Evolutionary conservation across 2,329 filamentous ascomycete genomes (phyloP).

Genomic region (Fusarium hostae): DNA sequence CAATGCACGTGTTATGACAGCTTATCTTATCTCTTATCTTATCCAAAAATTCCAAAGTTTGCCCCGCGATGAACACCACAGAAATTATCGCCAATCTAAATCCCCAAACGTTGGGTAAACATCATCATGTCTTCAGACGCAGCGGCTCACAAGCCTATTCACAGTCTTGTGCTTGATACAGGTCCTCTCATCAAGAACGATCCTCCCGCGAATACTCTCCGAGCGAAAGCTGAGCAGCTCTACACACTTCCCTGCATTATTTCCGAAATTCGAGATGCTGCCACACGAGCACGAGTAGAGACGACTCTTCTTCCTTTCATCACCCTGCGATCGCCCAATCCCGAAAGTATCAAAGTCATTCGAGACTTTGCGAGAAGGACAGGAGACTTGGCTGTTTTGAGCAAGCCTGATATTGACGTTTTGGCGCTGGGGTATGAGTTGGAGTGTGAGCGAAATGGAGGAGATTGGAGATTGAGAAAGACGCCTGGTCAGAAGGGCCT

Average conservation of each 20-base stretch:
- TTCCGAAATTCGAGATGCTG: constrained; percentile 86
- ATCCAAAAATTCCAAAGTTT: constrained; percentile 31
- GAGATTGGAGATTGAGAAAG: constrained; percentile 84
- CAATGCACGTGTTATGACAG: neutral
- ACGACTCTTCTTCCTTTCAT: constrained; percentile 88
- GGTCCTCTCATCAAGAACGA: constrained; percentile 95
- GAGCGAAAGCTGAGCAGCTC: constrained; percentile 79
- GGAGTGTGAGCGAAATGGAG: constrained; percentile 91
- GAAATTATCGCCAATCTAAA: constrained; percentile 40
- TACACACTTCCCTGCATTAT: constrained; percentile 89
- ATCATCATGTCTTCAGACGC: constrained; percentile 41
- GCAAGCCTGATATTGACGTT: constrained; percentile 87
- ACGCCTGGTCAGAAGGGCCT: constrained; percentile 81
- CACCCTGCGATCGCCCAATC: constrained; percentile 76
- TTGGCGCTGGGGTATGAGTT: constrained; percentile 92
- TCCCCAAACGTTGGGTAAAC: constrained; percentile 9
- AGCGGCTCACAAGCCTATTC: constrained; percentile 70
- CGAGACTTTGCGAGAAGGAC: constrained; percentile 88
- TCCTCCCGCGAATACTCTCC: constrained; percentile 82
- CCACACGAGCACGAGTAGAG: constrained; percentile 82
- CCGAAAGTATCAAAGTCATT: constrained; percentile 82
- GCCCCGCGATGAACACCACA: constrained; percentile 43
- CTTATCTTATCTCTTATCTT: constrained; percentile 36
- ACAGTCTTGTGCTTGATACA: constrained; percentile 88
- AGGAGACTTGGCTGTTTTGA: constrained; percentile 88